Base-by-base conservation (phyloP, 257 asterid genomes). In the Anisodus acutangulus region DNA sequence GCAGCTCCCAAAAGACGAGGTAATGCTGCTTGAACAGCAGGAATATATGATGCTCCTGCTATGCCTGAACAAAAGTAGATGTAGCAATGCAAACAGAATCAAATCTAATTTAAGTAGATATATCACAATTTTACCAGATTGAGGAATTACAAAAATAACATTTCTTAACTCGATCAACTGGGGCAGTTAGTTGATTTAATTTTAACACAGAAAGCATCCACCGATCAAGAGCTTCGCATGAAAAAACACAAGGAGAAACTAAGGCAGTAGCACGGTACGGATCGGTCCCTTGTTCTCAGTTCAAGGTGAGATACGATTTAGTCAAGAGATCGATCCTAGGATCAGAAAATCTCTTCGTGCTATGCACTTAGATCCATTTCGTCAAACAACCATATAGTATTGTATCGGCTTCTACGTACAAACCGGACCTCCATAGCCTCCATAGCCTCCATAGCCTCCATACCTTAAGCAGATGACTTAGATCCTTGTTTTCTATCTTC, bases 31-130 rank as follows among this genome's bases (percentile, higher is more conserved):
- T 93, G 97, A 88, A 96, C 98, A 60, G 85, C 90, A 84, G 99
- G 99, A 86, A 96, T 88, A 89, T 94, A 96, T 62, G 98, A 93
- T 78, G 97, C 93, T 88, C 97, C 97, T 9, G 99, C 98, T 87
- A 93, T 89, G 79, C 99, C 99, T 96, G 85, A 86, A 90, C 81
- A 86, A 79, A 72, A 86, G 82, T 31, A 31, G 85, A 81, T 71
- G 85, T 60, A 72, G 79, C 69, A 83, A 80, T 58, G 45, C 66
- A 45, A 82, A 60, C 55, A 31, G 39, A 53, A 82, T 64, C 55
- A 82, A 51, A 82, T 31, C 64, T 49, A 51, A 67, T 82, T 51
- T 7, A 82, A 67, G 41, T 39, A 19, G 19, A 82, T 26, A 67
- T 81, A 26, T 9, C 55, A 55, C n/a, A 82, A 51, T 66, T 67